Percentiles rank a stretch among this genome's conserved stretches.
These are phyloP conservation scores for Diospyros kaki DNA, from an alignment of 148 eudicot genomes.

Conservation along the genomic window DNA sequence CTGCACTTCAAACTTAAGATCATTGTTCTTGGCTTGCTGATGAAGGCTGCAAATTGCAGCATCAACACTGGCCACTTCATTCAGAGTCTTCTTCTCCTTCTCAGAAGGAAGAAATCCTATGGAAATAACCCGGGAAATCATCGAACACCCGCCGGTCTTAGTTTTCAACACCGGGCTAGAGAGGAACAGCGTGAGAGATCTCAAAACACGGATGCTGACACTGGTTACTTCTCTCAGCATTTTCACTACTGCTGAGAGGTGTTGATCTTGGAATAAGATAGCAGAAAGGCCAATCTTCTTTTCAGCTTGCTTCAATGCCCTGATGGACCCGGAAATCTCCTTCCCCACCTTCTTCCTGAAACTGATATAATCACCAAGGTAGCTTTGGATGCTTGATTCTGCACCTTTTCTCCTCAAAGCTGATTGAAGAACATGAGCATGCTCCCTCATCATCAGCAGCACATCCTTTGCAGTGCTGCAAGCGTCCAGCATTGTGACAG, in stretches of 20 bases:
- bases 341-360: slow-evolving; percentile 38
- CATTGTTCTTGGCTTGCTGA: not conserved
- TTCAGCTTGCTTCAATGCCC: slow-evolving; percentile 25
- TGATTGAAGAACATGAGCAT: slow-evolving; percentile 29
- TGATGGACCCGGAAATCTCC: slow-evolving; percentile 19
- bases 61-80: slow-evolving; percentile 27
- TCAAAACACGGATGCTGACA: slow-evolving; percentile 21
- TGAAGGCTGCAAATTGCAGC: slow-evolving; percentile 7
- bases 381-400: slow-evolving; percentile 21
- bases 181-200: slow-evolving; percentile 19
- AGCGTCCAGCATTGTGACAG: slow-evolving; percentile 45
- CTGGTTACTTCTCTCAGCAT: slow-evolving; percentile 22
- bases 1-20: slow-evolving; percentile 9
- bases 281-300: slow-evolving; percentile 3
- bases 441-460: slow-evolving; percentile 29
- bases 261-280: not conserved
- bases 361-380: slow-evolving; percentile 18
- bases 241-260: slow-evolving; percentile 13
- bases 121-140: slow-evolving; percentile 12
- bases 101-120: not conserved
- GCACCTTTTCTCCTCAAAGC: slow-evolving; percentile 33
- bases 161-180: not conserved
- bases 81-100: not conserved
- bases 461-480: slow-evolving; percentile 35
- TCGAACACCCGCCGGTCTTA: slow-evolving; percentile 21